Evolutionary conservation across 1,139 yeast species (phyloP), one percentile per base, ranked within the genome.

Genomic region (Sugiyamaella grinbergsii): DNA sequence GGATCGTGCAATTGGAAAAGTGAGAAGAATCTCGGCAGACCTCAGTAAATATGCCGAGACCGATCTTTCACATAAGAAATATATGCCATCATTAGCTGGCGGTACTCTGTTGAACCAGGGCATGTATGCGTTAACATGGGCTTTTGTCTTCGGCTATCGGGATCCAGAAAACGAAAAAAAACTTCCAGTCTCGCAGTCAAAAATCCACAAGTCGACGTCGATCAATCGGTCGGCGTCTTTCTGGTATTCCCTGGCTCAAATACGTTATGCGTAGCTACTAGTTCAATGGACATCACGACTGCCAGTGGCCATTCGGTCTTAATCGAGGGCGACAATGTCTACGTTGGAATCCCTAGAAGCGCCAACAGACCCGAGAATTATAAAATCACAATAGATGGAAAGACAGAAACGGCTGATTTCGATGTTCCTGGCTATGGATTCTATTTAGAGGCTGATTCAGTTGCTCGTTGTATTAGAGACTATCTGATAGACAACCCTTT

Each of bases 31-130:
- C 19, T 58, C 63, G 43, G 69, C 71, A 22, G 77, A 74, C 47
- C 66, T 75, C 23, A 66, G 68, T 53, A 67, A 71, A 51, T 69
- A 69, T 20, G 71, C 56, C 29, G 53, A 58, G 43, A 61, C 67
- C 15, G 70, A 49, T 16, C 39, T 42, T 19, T 28, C 53, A 39
- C 60, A 50, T 42, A 49, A 54, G 39, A 42, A 40, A 56, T 72
- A 10, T 62, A 63, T 42, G 59, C 71, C 38, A 59, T 81, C 52
- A 62, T 70, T 79, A 40, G 85, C 81, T 7, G 85, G 82, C 10
- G 85, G 85, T 24, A 79, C 82, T 0, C 62, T 80, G 38, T 71
- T 80, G 57, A 85, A 81, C 58, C 70, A 80, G 51, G 85, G 86
- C 1, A 73, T 81, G 42, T 81, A 81, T 57, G 70, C 81, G 3